These are phyloP conservation scores for Epichloe aotearoae DNA, from an alignment of 2,329 filamentous ascomycete species.

Conservation along the genomic window DNA sequence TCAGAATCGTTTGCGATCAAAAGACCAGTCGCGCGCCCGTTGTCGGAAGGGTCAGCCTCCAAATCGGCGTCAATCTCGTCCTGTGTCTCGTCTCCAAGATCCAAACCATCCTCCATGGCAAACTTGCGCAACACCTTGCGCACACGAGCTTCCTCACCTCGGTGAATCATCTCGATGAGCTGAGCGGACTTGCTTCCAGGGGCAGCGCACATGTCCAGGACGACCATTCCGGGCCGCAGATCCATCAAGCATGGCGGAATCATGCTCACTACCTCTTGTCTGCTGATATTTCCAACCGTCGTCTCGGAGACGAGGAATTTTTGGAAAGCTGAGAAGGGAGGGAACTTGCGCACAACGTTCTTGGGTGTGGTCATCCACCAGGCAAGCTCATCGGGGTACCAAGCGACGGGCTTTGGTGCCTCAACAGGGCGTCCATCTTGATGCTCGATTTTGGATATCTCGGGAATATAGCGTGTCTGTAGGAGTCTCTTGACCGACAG, in stretches of 20 bases:
- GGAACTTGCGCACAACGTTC: conserved; percentile 85
- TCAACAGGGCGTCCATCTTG: conserved; percentile 72
- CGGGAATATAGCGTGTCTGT: conserved; percentile 76
- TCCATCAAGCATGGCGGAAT: conserved; percentile 93
- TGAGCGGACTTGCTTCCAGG: conserved; percentile 92
- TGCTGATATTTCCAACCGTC: conserved; percentile 90
- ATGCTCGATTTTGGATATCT: conserved; percentile 73
- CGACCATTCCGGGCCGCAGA: conserved; percentile 78
- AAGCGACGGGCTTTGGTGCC: conserved; percentile 67
- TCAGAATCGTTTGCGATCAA: conserved; percentile 94
- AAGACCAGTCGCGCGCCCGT: conserved; percentile 79
- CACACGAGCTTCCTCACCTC: conserved; percentile 80
- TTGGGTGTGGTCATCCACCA: conserved; percentile 99
- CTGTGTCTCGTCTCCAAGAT: conserved; percentile 33
- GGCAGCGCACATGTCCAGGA: conserved; percentile 90
- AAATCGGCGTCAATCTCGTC: conserved; percentile 37
- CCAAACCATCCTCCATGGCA: conserved; percentile 46
- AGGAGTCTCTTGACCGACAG: conserved; percentile 80
- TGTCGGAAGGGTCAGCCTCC: conserved; percentile 51
- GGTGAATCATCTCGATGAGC: conserved; percentile 85
- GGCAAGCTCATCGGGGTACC: conserved; percentile 90
- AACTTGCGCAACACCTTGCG: conserved; percentile 54
- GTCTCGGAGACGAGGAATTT: conserved; percentile 97
- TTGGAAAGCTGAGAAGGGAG: conserved; percentile 94
- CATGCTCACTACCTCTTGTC: conserved; percentile 98